Percentiles rank a stretch among this genome's conserved stretches.
Evolutionary conservation across 2,329 filamentous ascomycete genomes (phyloP).

Genomic region (Berkeleyomyces rouxiae): DNA sequence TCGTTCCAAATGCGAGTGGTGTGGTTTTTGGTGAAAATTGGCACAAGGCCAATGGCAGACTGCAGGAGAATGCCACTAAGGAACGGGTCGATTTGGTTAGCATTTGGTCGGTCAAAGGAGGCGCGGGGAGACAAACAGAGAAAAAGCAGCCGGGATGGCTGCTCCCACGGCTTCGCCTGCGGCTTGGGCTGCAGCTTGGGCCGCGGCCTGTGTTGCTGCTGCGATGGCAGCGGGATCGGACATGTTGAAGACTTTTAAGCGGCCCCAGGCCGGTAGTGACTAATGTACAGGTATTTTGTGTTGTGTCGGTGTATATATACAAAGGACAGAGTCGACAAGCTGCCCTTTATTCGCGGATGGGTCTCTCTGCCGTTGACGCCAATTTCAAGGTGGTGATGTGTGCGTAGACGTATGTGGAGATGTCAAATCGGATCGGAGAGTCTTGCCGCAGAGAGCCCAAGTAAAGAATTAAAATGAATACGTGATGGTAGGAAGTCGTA

Average conservation of each 20-base stretch:
- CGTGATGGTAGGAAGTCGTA: background rate
- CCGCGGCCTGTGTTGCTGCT: background rate
- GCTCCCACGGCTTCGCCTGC: too few relatives aligned
- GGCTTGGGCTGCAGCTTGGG: too few relatives aligned
- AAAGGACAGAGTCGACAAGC: background rate
- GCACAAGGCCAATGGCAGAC: conserved; percentile 30
- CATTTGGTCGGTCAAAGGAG: conserved; percentile 27
- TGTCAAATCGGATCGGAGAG: conserved; percentile 21
- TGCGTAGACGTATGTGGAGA: conserved; percentile 17
- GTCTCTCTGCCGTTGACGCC: background rate
- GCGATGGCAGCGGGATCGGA: background rate
- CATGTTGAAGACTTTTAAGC: conserved; percentile 3
- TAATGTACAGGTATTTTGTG: background rate
- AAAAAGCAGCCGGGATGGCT: conserved; percentile 12
- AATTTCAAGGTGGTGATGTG: conserved; percentile 5
- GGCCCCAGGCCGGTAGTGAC: background rate
- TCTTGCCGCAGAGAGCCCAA: conserved; percentile 32
- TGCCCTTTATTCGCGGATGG: background rate
- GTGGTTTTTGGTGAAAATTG: conserved; percentile 30
- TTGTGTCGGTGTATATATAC: background rate
- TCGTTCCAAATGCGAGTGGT: conserved; percentile 34
- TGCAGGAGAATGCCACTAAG: conserved; percentile 40
- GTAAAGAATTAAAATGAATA: conserved; percentile 19
- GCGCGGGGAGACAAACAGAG: conserved; percentile 25
- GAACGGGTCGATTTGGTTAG: conserved; percentile 34